Evolutionary conservation across 306 rosid genomes (phyloP), one percentile per base, ranked within the genome.

Genomic region (Cucurbita argyrosperma): DNA sequence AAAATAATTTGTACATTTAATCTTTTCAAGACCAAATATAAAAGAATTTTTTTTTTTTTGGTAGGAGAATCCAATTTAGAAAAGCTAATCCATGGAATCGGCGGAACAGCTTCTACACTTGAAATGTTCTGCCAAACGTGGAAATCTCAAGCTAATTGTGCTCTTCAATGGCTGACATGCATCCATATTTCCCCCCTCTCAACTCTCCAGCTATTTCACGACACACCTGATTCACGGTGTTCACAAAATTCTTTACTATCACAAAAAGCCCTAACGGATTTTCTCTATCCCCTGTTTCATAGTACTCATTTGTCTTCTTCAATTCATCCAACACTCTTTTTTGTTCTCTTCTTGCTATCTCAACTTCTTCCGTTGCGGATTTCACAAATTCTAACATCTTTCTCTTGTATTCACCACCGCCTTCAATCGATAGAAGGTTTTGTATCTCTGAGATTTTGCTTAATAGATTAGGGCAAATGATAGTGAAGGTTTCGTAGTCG

Each of bases 301-400:
- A 91, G 74, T 85, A 94, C 70, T 85, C 88, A 0, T 84, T 90
- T 1, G 92, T 89, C 80, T 76, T 88, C 65, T 79, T 82, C 88
- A 94, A 96, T 65, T 88, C 58, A 72, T 84, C 89, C 87, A 89
- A 58, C 6, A 87, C 83, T 79, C 84, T 85, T 42, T 61, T 76
- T 18, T 88, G 85, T 65, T 90, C 95, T 76, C 83, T 89, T 47
- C 84, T 79, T 79, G 83, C 89, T 72, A 77, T 81, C 76, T 78
- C 78, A 9, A 94, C 82, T 79, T 90, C 98, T 54, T 81, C 35
- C 35, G 1, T 2, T 30, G 35, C 35, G 35, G 4, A 30, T 30
- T 30, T 30, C 3, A 30, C 3, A 30, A 30, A 30, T 30, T 30
- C 4, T 3, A 30, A 30, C 35, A 30, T 30, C 35, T 30, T 30